Evolutionary conservation across 192 early-diverging fungal species (phyloP).

Genomic region (Lobosporangium transversale): DNA sequence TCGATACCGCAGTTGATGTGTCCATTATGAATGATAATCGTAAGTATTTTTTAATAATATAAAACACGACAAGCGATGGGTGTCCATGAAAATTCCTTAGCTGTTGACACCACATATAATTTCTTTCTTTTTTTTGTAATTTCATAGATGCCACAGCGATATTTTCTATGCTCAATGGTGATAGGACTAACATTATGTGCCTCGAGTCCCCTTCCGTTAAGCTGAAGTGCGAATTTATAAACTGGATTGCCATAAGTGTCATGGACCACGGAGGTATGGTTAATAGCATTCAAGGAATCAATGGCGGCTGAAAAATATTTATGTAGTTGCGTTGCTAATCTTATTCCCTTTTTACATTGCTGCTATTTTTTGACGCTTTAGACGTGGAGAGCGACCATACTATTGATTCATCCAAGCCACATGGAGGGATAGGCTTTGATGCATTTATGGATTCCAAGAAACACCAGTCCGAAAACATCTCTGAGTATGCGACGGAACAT

Average conservation of each 20-base stretch:
- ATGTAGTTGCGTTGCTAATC: too few species aligned
- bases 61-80: not conserved
- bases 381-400: not conserved
- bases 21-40: conserved; percentile 26
- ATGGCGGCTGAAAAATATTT: too few species aligned
- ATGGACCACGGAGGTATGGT: conserved; percentile 37
- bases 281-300: too few species aligned
- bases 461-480: not conserved
- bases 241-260: conserved; percentile 17
- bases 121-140: not conserved
- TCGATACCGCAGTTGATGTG: conserved; percentile 15
- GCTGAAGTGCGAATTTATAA: conserved; percentile 45
- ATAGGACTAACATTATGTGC: conserved; percentile 36
- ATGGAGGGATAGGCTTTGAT: not conserved
- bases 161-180: conserved; percentile 28
- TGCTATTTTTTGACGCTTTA: not conserved
- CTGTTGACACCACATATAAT: not conserved
- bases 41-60: not conserved
- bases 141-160: conserved; percentile 26
- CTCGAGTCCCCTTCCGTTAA: conserved; percentile 44
- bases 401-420: not conserved
- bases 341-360: too few species aligned
- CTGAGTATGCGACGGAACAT: not conserved
- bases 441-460: not conserved
- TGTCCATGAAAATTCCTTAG: too few species aligned